Conservation (phyloP, 768 basidiomycete species). For the Lactifluus hygrophoroides region DNA sequence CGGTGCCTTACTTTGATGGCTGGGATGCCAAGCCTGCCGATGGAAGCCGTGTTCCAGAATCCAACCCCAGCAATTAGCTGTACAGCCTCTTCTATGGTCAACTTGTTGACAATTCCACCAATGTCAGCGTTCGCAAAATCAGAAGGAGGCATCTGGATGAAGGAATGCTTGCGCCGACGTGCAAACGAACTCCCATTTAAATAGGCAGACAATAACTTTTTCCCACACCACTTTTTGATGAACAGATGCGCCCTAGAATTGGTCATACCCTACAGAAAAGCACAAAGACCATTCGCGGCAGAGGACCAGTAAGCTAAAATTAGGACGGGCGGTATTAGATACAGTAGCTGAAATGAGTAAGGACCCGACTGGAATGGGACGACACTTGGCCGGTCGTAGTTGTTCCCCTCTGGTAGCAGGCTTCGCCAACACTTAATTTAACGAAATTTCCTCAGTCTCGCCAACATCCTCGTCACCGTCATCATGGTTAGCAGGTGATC, state of each 20-base stretch:
- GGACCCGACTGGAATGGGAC: not conserved
- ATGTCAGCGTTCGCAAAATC: constrained; percentile 61
- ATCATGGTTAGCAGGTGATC: constrained; percentile 33
- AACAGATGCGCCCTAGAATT: no score
- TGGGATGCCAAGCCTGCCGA: constrained; percentile 62
- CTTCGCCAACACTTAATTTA: constrained; percentile 20
- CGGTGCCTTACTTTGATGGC: constrained; percentile 47
- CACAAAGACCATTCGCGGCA: no score
- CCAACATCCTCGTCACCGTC: constrained; percentile 69
- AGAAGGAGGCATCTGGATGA: constrained; percentile 55
- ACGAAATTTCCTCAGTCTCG: constrained; percentile 62
- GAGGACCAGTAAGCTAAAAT: no score
- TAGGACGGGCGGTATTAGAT: not conserved
- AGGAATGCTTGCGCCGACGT: not conserved
- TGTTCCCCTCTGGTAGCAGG: not conserved
- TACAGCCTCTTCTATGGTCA: constrained; percentile 71
- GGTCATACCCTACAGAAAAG: no score
- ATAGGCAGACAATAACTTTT: no score
- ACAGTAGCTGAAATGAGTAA: not conserved
- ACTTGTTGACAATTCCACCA: constrained; percentile 49
- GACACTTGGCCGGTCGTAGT: not conserved
- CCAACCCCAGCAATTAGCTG: constrained; percentile 64
- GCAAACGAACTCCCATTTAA: not conserved
- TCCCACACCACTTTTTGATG: no score
- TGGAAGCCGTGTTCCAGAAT: constrained; percentile 64